Evolutionary conservation across 805 yeast species (phyloP).

Genomic region (Yamadazyma nakazawae): DNA sequence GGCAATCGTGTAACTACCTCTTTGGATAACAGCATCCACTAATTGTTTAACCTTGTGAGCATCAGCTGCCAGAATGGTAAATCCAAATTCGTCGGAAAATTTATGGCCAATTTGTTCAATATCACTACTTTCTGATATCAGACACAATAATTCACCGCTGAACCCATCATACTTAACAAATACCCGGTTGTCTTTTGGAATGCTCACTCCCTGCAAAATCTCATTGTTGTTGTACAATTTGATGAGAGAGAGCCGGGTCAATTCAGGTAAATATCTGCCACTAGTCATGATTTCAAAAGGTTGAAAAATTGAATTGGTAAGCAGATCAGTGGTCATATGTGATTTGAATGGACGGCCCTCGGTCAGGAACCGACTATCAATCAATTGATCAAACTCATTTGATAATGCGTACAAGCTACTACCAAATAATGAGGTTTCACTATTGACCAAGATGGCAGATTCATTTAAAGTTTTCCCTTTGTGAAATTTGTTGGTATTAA

Average conservation of each 20-base stretch:
- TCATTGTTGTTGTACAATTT: conserved; percentile 29
- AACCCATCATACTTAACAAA: conserved; percentile 29
- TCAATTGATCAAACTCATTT: conserved; percentile 37
- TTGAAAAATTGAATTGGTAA: conserved; percentile 38
- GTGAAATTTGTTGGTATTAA: conserved; percentile 19
- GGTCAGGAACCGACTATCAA: conserved; percentile 24
- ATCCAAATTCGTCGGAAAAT: conserved; percentile 20
- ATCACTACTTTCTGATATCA: conserved; percentile 29
- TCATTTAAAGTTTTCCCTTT: conserved; percentile 12
- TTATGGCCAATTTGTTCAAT: conserved; percentile 16
- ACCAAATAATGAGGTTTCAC: conserved; percentile 59
- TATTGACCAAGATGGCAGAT: conserved; percentile 36
- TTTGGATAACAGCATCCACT: conserved; percentile 35
- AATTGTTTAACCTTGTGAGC: conserved; percentile 25
- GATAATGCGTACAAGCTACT: conserved; percentile 28
- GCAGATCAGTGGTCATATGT: conserved; percentile 26
- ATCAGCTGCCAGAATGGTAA: conserved; percentile 28
- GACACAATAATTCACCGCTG: conserved; percentile 42
- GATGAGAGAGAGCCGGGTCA: conserved; percentile 41
- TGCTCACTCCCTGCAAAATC: conserved; percentile 21
- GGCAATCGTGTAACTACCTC: conserved; percentile 46
- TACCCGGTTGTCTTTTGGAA: conserved; percentile 6
- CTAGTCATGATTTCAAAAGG: conserved; percentile 55
- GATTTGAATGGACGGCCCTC: conserved; percentile 18
- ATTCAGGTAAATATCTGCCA: conserved; percentile 56